A percentile compares a stretch with the other conserved stretches of the same genome.
These are phyloP conservation scores for Hypholoma fasciculare DNA, from an alignment of 768 basidiomycete genomes.

Conservation along the genomic window DNA sequence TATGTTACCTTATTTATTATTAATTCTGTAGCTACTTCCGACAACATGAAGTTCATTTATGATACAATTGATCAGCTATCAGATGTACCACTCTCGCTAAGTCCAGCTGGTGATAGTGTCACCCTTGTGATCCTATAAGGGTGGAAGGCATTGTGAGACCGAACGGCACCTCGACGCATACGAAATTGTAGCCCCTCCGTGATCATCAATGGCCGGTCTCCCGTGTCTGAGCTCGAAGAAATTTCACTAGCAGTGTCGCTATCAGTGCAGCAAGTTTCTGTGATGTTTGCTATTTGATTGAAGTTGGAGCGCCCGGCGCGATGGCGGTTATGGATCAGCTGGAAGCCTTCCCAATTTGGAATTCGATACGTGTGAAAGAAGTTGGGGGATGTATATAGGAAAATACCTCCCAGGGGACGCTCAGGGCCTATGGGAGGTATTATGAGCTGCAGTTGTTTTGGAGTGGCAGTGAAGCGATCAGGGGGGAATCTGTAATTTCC, in stretches of 20 bases:
- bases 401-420: constrained; percentile 1
- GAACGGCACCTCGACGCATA: neutral
- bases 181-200: neutral
- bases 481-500: neutral
- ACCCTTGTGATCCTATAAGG: neutral
- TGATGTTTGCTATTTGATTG: neutral
- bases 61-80: too few species aligned
- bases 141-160: neutral
- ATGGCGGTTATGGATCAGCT: neutral
- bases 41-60: too few species aligned
- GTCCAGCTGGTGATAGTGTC: neutral
- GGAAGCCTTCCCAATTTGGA: neutral
- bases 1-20: too few species aligned
- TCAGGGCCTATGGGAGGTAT: neutral
- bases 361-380: neutral
- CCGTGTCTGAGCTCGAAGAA: neutral
- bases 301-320: neutral
- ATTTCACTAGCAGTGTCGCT: neutral
- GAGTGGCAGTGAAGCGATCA: neutral
- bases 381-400: neutral
- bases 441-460: neutral
- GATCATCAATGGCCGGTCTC: neutral
- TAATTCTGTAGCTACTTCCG: too few species aligned
- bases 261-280: neutral
- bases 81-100: neutral